These are phyloP conservation scores for Saccharomyces pastorianus DNA, from an alignment of 1,139 yeast genomes.

Conservation along the genomic window DNA sequence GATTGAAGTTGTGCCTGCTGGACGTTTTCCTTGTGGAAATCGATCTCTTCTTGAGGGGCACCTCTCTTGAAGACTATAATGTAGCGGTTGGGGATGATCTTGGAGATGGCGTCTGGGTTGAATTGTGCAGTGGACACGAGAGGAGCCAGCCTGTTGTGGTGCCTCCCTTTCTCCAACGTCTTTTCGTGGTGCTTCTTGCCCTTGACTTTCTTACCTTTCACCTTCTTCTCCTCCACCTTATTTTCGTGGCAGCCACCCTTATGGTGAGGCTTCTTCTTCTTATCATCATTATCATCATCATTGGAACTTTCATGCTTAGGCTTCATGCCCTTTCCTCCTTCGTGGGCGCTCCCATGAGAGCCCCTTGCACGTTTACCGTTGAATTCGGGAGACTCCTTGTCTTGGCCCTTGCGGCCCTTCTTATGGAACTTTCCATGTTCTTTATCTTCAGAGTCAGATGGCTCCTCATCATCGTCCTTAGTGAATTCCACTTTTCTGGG, in stretches of 20 bases:
- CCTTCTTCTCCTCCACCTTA: not conserved
- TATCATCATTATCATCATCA: not conserved
- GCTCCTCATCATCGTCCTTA: not conserved
- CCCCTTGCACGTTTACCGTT: not conserved
- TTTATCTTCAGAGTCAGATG: not conserved
- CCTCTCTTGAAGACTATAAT: conserved; percentile 66
- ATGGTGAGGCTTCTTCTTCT: not conserved
- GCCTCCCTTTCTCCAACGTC: not conserved
- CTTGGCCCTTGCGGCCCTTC: not conserved
- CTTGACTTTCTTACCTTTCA: not conserved
- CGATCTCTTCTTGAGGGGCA: conserved; percentile 42
- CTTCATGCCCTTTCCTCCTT: not conserved
- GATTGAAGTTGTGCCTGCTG: conserved; percentile 22
- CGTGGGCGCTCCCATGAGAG: not conserved
- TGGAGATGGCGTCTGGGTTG: not conserved
- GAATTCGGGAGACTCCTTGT: not conserved
- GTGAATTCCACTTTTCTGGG: not conserved
- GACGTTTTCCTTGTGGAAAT: conserved; percentile 46
- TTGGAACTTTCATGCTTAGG: not conserved
- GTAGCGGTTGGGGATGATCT: conserved; percentile 62
- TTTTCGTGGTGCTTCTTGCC: not conserved
- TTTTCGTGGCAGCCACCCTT: conserved; percentile 1
- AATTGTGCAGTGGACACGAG: not conserved
- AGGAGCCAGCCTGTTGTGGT: not conserved
- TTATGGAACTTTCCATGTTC: not conserved